Base-by-base conservation (phyloP, 805 yeast genomes). In the Spathaspora arborariae region DNA sequence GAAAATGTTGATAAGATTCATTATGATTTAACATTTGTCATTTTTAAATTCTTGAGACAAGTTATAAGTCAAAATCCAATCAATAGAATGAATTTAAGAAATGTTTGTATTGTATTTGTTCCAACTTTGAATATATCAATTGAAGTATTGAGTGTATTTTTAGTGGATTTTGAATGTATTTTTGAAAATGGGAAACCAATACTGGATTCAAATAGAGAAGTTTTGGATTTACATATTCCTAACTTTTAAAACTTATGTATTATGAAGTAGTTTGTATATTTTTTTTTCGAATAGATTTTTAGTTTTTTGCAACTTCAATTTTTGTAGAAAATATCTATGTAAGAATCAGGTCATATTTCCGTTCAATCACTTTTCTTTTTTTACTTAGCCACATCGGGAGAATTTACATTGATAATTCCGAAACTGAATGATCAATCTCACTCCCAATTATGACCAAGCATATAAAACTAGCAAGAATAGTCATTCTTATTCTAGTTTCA, bases 11-110 rank as follows among this genome's bases (percentile, higher is more conserved):
- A 89, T 13, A 55, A 58, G 19, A 72, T 79, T 21, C 81, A 85
- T 56, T 71, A 73, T 45, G 81, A 85, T 51, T 69, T 85, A 18
- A 70, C 89, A 57, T 78, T 68, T 52, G 81, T 79, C 8, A 64
- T 91, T n/a, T 81, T 88, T 60, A 79, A 77, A 47, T 81, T 87
- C 52, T 69, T 92, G 62, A 68, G 76, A 20, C 77, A 80, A 48
- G 87, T 91, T 39, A 75, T 84, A 41, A 72, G 78, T 38, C 77
- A 83, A 55, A 76, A 74, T 49, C 77, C 78, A 11, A 65, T 70
- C 48, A 92, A 91, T 67, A 83, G 89, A 64, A 92, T 92, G 99
- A 85, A 84, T 49, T 67, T 86, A 48, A 74, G 86, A 53, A 92
- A 94, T 57, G 68, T 79, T 44, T 82, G 89, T 56, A 87, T 87